Conservation (phyloP, 1,284 basidiomycete genomes). For the Cronartium quercuum region DNA sequence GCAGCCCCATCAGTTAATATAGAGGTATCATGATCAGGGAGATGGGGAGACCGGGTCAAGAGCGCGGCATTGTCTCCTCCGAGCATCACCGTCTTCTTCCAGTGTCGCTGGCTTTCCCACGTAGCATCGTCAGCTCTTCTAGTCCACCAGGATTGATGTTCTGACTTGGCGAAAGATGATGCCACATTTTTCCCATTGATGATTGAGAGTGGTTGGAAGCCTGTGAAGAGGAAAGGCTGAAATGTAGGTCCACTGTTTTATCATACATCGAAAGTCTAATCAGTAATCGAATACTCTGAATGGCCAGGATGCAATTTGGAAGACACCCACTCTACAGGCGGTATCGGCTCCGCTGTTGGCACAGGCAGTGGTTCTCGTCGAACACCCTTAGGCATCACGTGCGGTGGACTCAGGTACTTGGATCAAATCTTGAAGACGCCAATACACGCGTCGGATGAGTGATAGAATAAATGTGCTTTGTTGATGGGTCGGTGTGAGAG, state of each 20-base stretch:
- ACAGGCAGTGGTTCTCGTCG: not conserved
- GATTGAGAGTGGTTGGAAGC: conserved; percentile 32
- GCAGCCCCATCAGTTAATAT: not conserved
- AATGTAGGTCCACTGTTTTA: not conserved
- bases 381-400: not conserved
- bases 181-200: conserved; percentile 40
- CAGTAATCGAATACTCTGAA: too few species aligned
- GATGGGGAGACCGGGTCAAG: conserved; percentile 1
- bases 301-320: not conserved
- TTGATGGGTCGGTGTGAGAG: too few species aligned
- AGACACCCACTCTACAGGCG: not conserved
- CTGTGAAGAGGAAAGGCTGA: conserved; percentile 25
- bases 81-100: conserved; percentile 39
- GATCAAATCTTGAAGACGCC: not conserved
- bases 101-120: conserved; percentile 36
- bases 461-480: not conserved
- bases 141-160: conserved; percentile 40
- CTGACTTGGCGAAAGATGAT: conserved; percentile 38
- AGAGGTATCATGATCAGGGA: not conserved
- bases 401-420: not conserved
- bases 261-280: too few species aligned
- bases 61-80: conserved; percentile 21
- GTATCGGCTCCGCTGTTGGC: not conserved
- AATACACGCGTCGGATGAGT: not conserved
- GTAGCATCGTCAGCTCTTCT: conserved; percentile 27